A percentile compares a stretch with the other conserved stretches of the same genome.
phyloP scores from a whole-genome alignment of 2,329 filamentous ascomycete genomes.

The Pestalotiopsis sp. region DNA sequence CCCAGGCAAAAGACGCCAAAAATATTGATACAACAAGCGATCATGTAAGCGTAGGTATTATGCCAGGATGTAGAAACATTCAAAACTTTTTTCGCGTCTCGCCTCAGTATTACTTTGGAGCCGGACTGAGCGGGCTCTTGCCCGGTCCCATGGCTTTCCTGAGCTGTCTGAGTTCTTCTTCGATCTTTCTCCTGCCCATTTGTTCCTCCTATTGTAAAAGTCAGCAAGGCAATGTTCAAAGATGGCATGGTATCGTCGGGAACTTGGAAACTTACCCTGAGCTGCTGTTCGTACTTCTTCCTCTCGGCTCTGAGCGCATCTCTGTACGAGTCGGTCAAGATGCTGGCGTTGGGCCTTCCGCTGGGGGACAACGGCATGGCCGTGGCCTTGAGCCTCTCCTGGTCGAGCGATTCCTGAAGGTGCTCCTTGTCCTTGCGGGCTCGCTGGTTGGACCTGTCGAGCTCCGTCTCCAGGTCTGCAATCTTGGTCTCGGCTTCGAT shows the following conservation, averaged over 20 bases:
- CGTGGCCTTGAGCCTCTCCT: constrained; percentile 29
- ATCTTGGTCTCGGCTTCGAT: constrained; percentile 37
- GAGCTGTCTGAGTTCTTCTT: constrained; percentile 34
- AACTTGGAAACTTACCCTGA: constrained; percentile 30
- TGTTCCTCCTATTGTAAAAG: constrained; percentile 29
- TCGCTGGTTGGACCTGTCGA: constrained; percentile 28
- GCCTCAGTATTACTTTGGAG: neutral
- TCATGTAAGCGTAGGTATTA: neutral
- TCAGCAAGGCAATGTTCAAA: constrained; percentile 15
- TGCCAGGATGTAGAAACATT: neutral
- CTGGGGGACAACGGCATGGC: constrained; percentile 28
- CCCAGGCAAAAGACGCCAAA: neutral
- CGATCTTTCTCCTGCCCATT: constrained; percentile 32
- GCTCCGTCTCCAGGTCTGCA: constrained; percentile 32
- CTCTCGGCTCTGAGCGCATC: constrained; percentile 33
- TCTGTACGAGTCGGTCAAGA: constrained; percentile 36
- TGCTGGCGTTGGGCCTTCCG: constrained; percentile 30
- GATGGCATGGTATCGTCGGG: neutral
- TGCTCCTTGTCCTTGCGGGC: constrained; percentile 35
- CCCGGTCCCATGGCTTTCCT: constrained; percentile 32
- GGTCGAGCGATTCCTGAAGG: constrained; percentile 34
- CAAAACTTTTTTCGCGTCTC: neutral
- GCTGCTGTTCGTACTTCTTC: constrained; percentile 37
- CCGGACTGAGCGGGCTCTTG: constrained; percentile 17
- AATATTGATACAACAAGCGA: constrained; percentile 6